Evolutionary conservation across 345 rosid species (phyloP), one percentile per base, ranked within the genome.

Genomic region (Eucalyptus tenuipes): DNA sequence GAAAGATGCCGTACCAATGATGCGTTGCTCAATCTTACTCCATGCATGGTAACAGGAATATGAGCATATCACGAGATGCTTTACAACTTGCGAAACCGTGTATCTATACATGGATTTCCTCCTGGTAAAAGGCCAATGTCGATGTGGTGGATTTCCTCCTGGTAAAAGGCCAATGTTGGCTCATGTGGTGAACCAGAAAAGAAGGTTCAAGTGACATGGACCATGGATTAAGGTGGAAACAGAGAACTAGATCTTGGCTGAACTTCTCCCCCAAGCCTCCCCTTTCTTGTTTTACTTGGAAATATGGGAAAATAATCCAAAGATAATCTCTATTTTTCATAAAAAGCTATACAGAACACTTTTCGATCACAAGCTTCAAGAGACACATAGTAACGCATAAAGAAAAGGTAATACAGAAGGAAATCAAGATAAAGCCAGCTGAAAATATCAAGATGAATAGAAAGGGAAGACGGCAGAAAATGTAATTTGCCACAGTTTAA

Each of bases 211-310:
- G 50, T 48, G 86, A 47, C 16, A n/a, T 16, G 37, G 33, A 64
- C 40, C 40, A n/a, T n/a, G 40, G 75, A 64, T 64, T n/a, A n/a
- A n/a, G 75, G 75, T 64, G 37, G 29, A 14, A 45, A 55, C 17
- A 81, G 89, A 88, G 87, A 50, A 53, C 89, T 49, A 88, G 88
- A 87, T 90, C 90, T 90, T 87, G 29, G 64, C 81, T 91, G 91
- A 80, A 33, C 90, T 66, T 71, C 37, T 68, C 71, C 88, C 85
- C 42, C 90, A 88, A 29, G 86, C 89, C 89, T 80, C 10, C 84
- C 64, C 88, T 87, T 66, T 17, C 85, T 52, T 22, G 66, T 33
- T 53, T 59, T 47, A 37, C 82, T 52, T 8, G 31, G 33, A 64
- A 64, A 64, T n/a, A 15, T 33, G 18, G 33, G 40, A 64, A n/a